phyloP scores from a whole-genome alignment of 768 basidiomycete species.

The Hirschioporus abietinus region DNA sequence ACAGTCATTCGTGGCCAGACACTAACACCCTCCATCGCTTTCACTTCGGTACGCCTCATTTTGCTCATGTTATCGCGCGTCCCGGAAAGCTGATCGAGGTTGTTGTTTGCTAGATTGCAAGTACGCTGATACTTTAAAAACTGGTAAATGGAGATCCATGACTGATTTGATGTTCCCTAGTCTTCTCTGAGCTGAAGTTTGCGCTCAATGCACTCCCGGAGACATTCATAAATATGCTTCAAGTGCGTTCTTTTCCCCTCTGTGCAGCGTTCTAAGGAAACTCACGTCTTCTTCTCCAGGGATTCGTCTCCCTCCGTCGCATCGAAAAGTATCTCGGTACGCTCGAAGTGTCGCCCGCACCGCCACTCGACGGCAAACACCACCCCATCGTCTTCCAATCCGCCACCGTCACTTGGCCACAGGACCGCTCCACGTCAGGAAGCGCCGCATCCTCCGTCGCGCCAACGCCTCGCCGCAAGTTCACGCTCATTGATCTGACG shows the following conservation, averaged over 20 bases:
- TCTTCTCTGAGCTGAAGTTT: constrained; percentile 86
- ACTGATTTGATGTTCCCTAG: constrained; percentile 26
- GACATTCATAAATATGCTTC: constrained; percentile 85
- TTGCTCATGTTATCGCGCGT: background rate
- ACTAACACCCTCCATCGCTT: constrained; percentile 81
- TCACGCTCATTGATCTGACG: constrained; percentile 73
- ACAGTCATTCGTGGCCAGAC: constrained; percentile 62
- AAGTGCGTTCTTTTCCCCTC: constrained; percentile 35
- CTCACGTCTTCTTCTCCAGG: constrained; percentile 30
- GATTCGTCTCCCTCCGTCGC: constrained; percentile 78
- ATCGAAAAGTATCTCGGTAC: constrained; percentile 85
- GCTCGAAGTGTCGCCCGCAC: constrained; percentile 64
- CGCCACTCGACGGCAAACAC: constrained; percentile 50
- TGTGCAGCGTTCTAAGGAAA: constrained; percentile 1
- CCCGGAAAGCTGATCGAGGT: background rate
- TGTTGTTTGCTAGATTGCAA: constrained; percentile 30
- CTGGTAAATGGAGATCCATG: background rate
- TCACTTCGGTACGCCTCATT: constrained; percentile 42
- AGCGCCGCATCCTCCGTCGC: constrained; percentile 47
- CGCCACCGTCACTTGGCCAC: constrained; percentile 89
- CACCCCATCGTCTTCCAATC: constrained; percentile 69
- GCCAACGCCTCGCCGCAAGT: constrained; percentile 73
- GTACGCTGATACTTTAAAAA: constrained; percentile 20
- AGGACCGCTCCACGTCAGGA: constrained; percentile 50
- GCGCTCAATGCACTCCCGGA: constrained; percentile 86